Conservation (phyloP, 2,329 filamentous ascomycete species). For the Cordyceps fumosorosea region DNA sequence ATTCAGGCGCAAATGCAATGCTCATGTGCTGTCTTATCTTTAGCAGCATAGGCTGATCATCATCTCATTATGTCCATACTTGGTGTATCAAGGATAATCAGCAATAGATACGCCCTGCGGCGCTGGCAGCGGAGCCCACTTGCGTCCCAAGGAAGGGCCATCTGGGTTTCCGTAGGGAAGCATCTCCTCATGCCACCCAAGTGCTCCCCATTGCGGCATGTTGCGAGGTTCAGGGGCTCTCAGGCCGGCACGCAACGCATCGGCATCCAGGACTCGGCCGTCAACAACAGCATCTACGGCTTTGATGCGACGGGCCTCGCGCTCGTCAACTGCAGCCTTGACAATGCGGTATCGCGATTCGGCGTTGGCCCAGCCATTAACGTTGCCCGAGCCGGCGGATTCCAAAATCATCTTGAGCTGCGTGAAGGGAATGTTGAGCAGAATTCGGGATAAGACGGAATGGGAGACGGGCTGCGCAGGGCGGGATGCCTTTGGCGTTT, state of each 20-base stretch:
- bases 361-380: conserved; percentile 43
- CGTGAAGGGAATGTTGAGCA: conserved; percentile 64
- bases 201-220: conserved; percentile 37
- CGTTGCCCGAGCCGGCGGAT: conserved; percentile 44
- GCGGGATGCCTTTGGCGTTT: conserved; percentile 19
- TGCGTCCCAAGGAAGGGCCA: conserved; percentile 36
- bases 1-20: conserved; percentile 5
- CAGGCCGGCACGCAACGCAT: conserved; percentile 30
- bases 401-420: conserved; percentile 61
- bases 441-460: conserved; percentile 54
- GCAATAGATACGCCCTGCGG: conserved; percentile 19
- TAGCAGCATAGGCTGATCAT: neutral
- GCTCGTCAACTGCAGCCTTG: conserved; percentile 45
- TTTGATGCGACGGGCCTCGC: conserved; percentile 48
- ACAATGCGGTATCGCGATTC: conserved; percentile 43
- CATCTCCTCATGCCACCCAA: conserved; percentile 45
- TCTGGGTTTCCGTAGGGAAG: conserved; percentile 31
- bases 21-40: neutral
- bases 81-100: conserved; percentile 26
- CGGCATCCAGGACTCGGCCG: conserved; percentile 29
- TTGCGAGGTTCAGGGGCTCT: conserved; percentile 32
- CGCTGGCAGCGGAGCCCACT: conserved; percentile 35
- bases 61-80: conserved; percentile 7
- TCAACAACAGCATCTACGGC: conserved; percentile 36
- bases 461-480: conserved; percentile 30